Conservation (phyloP, 768 basidiomycete genomes). For the Suillus americanus region DNA sequence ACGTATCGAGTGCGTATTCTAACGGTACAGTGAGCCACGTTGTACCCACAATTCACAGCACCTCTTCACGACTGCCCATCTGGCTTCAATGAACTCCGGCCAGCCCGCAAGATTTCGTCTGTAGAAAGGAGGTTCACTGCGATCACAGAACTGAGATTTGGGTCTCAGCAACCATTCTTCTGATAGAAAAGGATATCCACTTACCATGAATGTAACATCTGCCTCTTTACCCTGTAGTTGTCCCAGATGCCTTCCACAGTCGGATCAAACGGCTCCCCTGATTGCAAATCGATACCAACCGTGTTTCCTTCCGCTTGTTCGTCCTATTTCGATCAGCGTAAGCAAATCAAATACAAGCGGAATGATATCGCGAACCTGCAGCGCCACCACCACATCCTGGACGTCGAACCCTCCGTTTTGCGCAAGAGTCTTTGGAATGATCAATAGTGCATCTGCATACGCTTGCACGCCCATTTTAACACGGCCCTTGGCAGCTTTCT, state of each 20-base stretch:
- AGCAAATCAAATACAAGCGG: slow-evolving; percentile 15
- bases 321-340: slow-evolving; percentile 49
- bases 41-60: slow-evolving; percentile 13
- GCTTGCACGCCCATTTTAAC: slow-evolving; percentile 98
- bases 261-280: slow-evolving; percentile 96
- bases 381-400: slow-evolving; percentile 87
- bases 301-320: slow-evolving; percentile 92
- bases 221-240: slow-evolving; percentile 97
- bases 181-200: slow-evolving; percentile 26
- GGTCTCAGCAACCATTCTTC: slow-evolving; percentile 25
- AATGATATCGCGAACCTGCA: slow-evolving; percentile 60
- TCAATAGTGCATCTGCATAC: slow-evolving; percentile 89
- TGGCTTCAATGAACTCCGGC: slow-evolving; percentile 83
- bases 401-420: slow-evolving; percentile 97
- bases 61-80: slow-evolving; percentile 59
- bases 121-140: slow-evolving; percentile 93
- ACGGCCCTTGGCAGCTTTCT: slow-evolving; percentile 87
- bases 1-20: background rate
- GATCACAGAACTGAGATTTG: slow-evolving; percentile 73
- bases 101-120: slow-evolving; percentile 92
- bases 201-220: slow-evolving; percentile 97
- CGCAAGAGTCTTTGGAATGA: slow-evolving; percentile 96
- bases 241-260: slow-evolving; percentile 97
- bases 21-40: background rate
- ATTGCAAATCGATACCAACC: slow-evolving; percentile 89